Evolutionary conservation across 768 basidiomycete species (phyloP).

Genomic region (Kwoniella botswanensis): DNA sequence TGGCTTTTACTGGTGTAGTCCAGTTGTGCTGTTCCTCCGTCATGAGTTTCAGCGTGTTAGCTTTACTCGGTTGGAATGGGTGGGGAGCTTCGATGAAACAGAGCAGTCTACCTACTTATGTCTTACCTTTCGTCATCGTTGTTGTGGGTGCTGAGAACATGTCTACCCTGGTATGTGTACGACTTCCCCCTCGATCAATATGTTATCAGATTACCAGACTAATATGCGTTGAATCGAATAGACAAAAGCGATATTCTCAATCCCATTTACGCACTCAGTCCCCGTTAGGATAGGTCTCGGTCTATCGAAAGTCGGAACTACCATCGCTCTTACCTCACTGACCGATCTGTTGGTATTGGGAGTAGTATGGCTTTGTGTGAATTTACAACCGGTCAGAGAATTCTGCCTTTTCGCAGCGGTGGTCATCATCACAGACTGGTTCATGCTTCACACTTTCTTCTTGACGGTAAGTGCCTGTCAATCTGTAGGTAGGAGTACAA

Average conservation of each 20-base stretch:
- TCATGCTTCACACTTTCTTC: constrained; percentile 94
- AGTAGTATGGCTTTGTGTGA: constrained; percentile 72
- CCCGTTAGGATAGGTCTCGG: constrained; percentile 90
- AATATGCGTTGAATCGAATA: neutral
- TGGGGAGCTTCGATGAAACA: constrained; percentile 31
- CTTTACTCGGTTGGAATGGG: constrained; percentile 71
- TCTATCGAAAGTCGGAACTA: constrained; percentile 83
- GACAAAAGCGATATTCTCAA: constrained; percentile 46
- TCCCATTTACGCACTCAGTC: constrained; percentile 56
- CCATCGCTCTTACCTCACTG: constrained; percentile 89
- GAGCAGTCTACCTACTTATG: constrained; percentile 58
- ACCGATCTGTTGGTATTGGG: constrained; percentile 82
- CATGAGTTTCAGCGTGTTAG: constrained; percentile 90
- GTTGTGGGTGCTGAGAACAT: constrained; percentile 98
- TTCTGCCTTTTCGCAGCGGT: constrained; percentile 94
- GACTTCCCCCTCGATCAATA: neutral
- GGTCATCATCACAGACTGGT: constrained; percentile 95
- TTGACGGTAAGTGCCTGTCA: constrained; percentile 67
- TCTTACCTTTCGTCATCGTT: constrained; percentile 89
- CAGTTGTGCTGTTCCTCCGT: constrained; percentile 91
- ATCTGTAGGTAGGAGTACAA: neutral
- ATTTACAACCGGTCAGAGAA: constrained; percentile 77
- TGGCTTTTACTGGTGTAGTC: constrained; percentile 90
- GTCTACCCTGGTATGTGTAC: constrained; percentile 77
- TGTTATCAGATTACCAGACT: neutral